Conservation (phyloP, 352 stramenopile genomes). For the Globisporangium orthogonon region DNA sequence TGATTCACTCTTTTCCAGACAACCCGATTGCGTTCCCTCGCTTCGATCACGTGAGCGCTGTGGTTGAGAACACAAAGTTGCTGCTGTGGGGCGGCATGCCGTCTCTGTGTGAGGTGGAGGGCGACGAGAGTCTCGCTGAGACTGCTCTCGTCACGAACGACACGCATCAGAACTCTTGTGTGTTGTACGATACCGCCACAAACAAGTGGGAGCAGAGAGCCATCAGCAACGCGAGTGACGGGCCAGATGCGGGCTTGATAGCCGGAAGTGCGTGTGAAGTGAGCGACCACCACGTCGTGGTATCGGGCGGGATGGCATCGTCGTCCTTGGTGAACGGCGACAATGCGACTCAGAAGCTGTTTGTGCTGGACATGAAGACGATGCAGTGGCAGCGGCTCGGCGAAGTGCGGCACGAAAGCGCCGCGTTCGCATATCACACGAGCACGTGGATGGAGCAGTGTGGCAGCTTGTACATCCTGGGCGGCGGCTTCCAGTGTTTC, state of each 20-base stretch:
- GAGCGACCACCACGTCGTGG: constrained; percentile 43
- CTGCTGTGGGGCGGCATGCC: constrained; percentile 56
- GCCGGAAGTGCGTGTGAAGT: constrained; percentile 38
- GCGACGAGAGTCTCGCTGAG: constrained; percentile 3
- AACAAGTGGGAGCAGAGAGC: constrained; percentile 29
- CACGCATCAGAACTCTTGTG: constrained; percentile 9
- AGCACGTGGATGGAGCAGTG: constrained; percentile 40
- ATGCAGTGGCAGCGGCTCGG: constrained; percentile 50
- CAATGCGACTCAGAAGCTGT: constrained; percentile 45
- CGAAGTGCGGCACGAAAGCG: constrained; percentile 36
- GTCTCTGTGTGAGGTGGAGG: constrained; percentile 27
- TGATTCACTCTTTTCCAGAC: constrained; percentile 6
- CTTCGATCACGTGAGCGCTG: constrained; percentile 60
- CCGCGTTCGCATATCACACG: constrained; percentile 51
- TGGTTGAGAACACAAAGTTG: constrained; percentile 42
- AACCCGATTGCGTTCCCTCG: constrained; percentile 14
- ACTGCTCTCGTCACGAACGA: constrained; percentile 8
- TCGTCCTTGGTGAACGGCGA: constrained; percentile 25
- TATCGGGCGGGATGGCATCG: constrained; percentile 53
- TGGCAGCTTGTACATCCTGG: constrained; percentile 43
- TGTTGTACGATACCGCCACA: constrained; percentile 50
- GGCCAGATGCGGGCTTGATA: constrained; percentile 34
- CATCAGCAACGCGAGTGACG: constrained; percentile 29
- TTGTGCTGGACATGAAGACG: constrained; percentile 34
- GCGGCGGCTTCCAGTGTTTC: constrained; percentile 80